Base-by-base conservation (phyloP, 495 filamentous ascomycete species). In the Aspergillus indologenus region DNA sequence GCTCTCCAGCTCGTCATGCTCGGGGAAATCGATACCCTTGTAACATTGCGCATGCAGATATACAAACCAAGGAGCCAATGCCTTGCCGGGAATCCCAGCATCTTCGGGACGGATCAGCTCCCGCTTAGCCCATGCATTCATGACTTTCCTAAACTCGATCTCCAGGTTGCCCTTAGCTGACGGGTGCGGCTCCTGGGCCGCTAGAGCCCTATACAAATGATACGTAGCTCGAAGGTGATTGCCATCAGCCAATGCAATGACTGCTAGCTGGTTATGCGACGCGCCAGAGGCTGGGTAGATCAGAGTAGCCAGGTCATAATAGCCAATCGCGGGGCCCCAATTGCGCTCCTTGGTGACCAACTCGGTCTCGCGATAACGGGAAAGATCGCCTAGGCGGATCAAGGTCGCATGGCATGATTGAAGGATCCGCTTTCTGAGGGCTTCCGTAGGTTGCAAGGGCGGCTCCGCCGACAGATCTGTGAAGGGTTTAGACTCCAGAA, bases 331-430 rank as follows among this genome's bases (percentile, higher is more conserved):
- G 6, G 84, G 86, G 1, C 87, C 87, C 83, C 90, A 96, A 63
- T 89, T 87, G 51, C 81, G 85, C 56, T 88, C 79, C 73, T 88
- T 87, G 59, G 76, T 77, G 40, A 75, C 73, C 44, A 81, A 68
- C 68, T 89, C 83, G 23, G 85, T 84, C 67, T 91, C 90, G 47
- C 95, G 87, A 69, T 97, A 98, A 61, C 94, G 85, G 34, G 90
- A 91, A 26, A 98, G 81, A 68, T 98, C 94, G 46, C 94, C 94
- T 11, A 98, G 83, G 55, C 85, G 88, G 47, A 96, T 87, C 26
- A 98, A 81, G 9, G 89, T 89, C 52, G 85, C 84, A 74, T 96
- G 87, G 72, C 91, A 96, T 15, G 90, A 92, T 54, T 75, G 69
- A 7, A 90, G 80, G 54, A 92, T 81, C 40, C 80, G 71, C 15